Conservation (phyloP, 441 rosid species). For the Syzygium syzygioides region DNA sequence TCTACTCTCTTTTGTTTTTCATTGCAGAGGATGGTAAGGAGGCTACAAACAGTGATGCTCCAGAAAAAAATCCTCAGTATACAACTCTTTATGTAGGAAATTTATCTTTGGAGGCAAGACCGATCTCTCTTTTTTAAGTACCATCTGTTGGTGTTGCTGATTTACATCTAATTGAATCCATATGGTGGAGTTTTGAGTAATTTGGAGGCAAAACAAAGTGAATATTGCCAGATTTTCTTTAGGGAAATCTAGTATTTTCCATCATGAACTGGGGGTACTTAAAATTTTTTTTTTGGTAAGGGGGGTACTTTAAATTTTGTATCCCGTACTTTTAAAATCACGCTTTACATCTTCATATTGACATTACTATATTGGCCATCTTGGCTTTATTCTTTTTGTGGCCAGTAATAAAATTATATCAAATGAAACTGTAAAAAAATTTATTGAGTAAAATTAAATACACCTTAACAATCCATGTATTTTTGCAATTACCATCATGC, state of each 20-base stretch:
- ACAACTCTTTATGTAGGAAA: constrained; percentile 97
- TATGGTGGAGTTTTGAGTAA: neutral
- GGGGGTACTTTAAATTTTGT: too few relatives aligned
- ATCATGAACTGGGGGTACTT: neutral
- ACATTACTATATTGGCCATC: neutral
- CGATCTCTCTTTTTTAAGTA: neutral
- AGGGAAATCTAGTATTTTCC: neutral
- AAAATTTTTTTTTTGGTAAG: too few relatives aligned
- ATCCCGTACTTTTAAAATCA: neutral
- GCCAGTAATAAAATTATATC: neutral
- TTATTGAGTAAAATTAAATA: neutral
- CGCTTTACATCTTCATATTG: neutral
- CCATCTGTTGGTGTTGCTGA: neutral
- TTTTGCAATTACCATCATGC: neutral
- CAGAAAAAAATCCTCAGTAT: constrained; percentile 86
- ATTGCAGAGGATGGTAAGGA: constrained; percentile 89
- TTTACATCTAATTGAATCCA: too few relatives aligned
- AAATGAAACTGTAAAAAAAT: neutral
- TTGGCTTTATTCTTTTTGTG: neutral
- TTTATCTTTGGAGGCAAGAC: constrained; percentile 80
- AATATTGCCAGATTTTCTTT: neutral
- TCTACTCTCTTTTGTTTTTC: neutral
- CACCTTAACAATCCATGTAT: neutral
- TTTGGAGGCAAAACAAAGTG: neutral
- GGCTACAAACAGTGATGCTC: constrained; percentile 61